A percentile compares a stretch with the other conserved stretches of the same genome.
Conservation (phyloP, 2,329 filamentous ascomycete species). For the Pseudocercospora cruenta region DNA sequence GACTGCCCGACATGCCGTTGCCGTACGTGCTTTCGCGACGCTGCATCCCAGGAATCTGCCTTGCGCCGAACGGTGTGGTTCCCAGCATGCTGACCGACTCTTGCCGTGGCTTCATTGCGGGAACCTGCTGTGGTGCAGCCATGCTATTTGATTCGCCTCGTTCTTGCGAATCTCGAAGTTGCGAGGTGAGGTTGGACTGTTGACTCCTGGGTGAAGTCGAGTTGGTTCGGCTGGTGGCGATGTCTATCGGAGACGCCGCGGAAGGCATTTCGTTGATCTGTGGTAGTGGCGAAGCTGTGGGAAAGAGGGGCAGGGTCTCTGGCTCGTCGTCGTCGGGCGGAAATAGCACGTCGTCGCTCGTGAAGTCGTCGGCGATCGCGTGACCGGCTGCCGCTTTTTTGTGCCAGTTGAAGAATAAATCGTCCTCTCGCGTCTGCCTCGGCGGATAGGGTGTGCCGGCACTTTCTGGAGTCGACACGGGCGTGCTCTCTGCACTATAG, state of each 20-base stretch:
- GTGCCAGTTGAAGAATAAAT: conserved; percentile 25
- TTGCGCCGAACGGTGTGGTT: conserved; percentile 59
- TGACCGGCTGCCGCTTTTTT: conserved; percentile 21
- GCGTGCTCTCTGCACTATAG: conserved; percentile 34
- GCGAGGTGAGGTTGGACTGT: conserved; percentile 66
- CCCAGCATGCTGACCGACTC: conserved; percentile 58
- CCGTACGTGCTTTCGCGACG: conserved; percentile 59
- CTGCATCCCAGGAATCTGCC: conserved; percentile 62
- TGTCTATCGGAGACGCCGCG: conserved; percentile 62
- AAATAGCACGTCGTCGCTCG: conserved; percentile 39
- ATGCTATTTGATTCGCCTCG: conserved; percentile 25
- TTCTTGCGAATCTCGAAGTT: conserved; percentile 55
- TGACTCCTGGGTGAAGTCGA: conserved; percentile 63
- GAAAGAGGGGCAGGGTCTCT: conserved; percentile 29
- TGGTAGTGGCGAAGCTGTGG: conserved; percentile 26
- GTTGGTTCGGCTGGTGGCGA: conserved; percentile 56
- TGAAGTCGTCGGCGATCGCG: conserved; percentile 32
- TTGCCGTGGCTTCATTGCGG: conserved; percentile 48
- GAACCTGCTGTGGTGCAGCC: conserved; percentile 24
- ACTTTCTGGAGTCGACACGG: conserved; percentile 32
- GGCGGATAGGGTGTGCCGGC: conserved; percentile 14
- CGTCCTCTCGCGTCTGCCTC: conserved; percentile 22
- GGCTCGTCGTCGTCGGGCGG: conserved; percentile 33
- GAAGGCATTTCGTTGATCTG: conserved; percentile 53
- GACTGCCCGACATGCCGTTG: conserved; percentile 55